Evolutionary conservation across 495 filamentous ascomycete species (phyloP), one percentile per base, ranked within the genome.

Genomic region (Hypoxylon fuscum): DNA sequence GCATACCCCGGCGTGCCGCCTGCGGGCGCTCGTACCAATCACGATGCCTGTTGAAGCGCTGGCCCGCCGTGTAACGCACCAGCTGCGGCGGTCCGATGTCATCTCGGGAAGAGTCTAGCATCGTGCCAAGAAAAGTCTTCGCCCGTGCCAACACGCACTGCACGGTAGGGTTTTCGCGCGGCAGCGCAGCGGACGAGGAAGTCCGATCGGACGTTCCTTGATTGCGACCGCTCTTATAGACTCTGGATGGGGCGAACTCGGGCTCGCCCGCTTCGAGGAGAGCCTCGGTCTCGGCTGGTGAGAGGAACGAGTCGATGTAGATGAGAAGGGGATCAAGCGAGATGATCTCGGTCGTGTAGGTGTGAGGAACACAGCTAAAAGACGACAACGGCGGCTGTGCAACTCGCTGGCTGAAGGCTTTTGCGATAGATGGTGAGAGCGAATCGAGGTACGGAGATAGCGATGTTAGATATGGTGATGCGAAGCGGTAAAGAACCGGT

Each of bases 11-110:
- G n/a, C 64, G 64, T 62, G 72, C 38, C 14, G 68, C 34, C 68
- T 74, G 62, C n/a, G 56, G 68, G 31, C 49, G 62, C n/a, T 71
- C 68, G 55, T 72, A 81, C 80, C 79, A 81, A 68, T 83, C 79
- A 41, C 77, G 74, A 49, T 81, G 80, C 4, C 71, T 55, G 54
- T 81, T 78, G 71, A 81, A 82, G 7, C 66, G 64, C 53, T 82
- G 72, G 0, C 77, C 79, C 1, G 70, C 53, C 1, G 69, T 69
- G 59, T 83, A 83, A 10, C 75, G 74, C 22, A 83, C 80, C n/a
- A 83, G 67, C 62, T 83, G 80, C 21, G 79, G 76, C 0, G 76
- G 73, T 0, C 79, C 79, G 68, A 81, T 79, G 52, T 80, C 77
- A 60, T 81, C 76, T 63, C 73, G 75, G 3, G 70, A 68, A 22